Evolutionary conservation across 192 early-diverging fungal species (phyloP).

Genomic region (Rhizophagus clarus): DNA sequence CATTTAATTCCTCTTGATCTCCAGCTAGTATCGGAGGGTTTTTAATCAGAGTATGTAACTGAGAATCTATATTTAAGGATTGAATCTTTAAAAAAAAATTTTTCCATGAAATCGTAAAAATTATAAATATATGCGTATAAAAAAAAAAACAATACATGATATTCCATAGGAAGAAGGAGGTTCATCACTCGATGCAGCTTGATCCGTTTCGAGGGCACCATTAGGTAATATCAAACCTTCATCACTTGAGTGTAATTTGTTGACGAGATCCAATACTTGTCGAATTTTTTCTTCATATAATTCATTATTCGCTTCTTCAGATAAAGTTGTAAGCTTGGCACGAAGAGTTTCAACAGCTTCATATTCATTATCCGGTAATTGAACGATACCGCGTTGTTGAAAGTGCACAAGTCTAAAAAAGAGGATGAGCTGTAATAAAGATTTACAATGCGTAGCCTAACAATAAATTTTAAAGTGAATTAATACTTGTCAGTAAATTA

Average conservation of each 20-base stretch:
- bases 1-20: background rate
- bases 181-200: background rate
- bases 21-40: conserved; percentile 28
- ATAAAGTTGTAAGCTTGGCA: background rate
- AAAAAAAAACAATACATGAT: conserved; percentile 7
- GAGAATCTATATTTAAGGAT: conserved; percentile 16
- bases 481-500: too few species aligned
- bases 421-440: conserved; percentile 7
- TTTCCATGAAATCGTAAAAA: too few species aligned
- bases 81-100: background rate
- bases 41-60: background rate
- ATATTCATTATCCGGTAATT: conserved; percentile 12
- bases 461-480: background rate
- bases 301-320: conserved; percentile 17
- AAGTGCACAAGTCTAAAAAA: conserved; percentile 24
- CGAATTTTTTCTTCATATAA: background rate
- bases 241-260: conserved; percentile 18
- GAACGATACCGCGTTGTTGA: background rate
- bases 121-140: background rate
- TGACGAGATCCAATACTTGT: background rate
- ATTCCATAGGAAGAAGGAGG: background rate
- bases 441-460: conserved; percentile 1
- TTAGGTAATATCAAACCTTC: background rate
- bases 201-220: background rate
- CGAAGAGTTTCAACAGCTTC: conserved; percentile 7